A percentile compares a stretch with the other conserved stretches of the same genome.
Conservation (phyloP, 345 rosid genomes). For the Salix purpurea region DNA sequence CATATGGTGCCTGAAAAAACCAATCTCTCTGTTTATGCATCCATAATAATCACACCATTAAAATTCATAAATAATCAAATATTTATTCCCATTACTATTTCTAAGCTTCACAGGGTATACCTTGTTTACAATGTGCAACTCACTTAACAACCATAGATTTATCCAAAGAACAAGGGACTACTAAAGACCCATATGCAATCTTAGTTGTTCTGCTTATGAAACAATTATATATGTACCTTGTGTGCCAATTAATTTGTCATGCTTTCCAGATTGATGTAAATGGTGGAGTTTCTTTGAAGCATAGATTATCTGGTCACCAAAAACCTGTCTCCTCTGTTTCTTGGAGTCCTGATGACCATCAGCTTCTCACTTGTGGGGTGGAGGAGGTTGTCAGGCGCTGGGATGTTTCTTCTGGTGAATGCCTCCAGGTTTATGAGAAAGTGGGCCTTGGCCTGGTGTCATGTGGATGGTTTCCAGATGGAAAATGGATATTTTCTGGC, state of each 20-base stretch:
- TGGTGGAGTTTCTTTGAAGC: conserved; percentile 47
- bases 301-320: conserved; percentile 46
- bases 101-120: not conserved
- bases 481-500: conserved; percentile 49
- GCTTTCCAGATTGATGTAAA: conserved; percentile 38
- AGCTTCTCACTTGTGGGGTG: conserved; percentile 64
- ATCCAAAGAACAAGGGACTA: not conserved
- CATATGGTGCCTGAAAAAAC: not conserved
- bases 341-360: conserved; percentile 62
- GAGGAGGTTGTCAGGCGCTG: conserved; percentile 63
- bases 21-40: not conserved
- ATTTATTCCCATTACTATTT: not conserved
- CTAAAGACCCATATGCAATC: not conserved
- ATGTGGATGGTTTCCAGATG: conserved; percentile 68
- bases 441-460: conserved; percentile 48
- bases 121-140: not conserved
- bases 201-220: not conserved
- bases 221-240: not conserved
- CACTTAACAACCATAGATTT: not conserved
- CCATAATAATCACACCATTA: not conserved
- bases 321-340: conserved; percentile 50
- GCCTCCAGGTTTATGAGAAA: conserved; percentile 52
- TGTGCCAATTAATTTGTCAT: not conserved
- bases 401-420: conserved; percentile 58
- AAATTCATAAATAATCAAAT: not conserved